Conservation (phyloP, 495 filamentous ascomycete genomes). For the Lasiosphaeria hispida region DNA sequence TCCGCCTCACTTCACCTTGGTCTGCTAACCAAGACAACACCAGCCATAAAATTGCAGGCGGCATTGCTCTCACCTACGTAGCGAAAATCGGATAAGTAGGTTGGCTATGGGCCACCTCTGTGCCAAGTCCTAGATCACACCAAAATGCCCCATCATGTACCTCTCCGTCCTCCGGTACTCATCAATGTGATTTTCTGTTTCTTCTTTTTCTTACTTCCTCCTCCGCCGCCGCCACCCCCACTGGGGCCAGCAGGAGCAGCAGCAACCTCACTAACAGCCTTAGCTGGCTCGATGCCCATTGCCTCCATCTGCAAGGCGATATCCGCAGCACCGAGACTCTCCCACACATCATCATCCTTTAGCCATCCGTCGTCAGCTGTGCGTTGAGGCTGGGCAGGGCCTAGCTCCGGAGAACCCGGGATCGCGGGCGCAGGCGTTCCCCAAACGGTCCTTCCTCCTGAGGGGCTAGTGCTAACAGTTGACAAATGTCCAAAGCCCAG, state of each 20-base stretch:
- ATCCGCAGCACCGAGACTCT: slow-evolving; percentile 36
- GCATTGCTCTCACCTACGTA: too few species aligned
- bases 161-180: slow-evolving; percentile 62
- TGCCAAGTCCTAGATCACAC: too few species aligned
- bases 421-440: slow-evolving; percentile 71
- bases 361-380: slow-evolving; percentile 74
- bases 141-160: slow-evolving; percentile 17
- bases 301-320: slow-evolving; percentile 48
- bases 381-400: slow-evolving; percentile 33
- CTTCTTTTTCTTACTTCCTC: slow-evolving; percentile 73
- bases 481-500: slow-evolving; percentile 45
- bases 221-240: slow-evolving; percentile 18
- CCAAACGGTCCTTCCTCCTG: slow-evolving; percentile 77
- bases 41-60: too few species aligned
- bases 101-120: too few species aligned
- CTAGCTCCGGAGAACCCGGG: slow-evolving; percentile 45
- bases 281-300: slow-evolving; percentile 33
- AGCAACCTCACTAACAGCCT: slow-evolving; percentile 19
- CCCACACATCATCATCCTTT: slow-evolving; percentile 50
- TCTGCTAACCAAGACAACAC: too few species aligned
- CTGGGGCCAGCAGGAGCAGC: slow-evolving; percentile 17
- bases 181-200: slow-evolving; percentile 92
- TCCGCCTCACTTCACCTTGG: too few species aligned
- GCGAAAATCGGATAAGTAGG: too few species aligned
- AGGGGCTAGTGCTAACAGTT: slow-evolving; percentile 72